phyloP scores from a whole-genome alignment of 768 basidiomycete genomes.

The Tulasnella sp. region DNA sequence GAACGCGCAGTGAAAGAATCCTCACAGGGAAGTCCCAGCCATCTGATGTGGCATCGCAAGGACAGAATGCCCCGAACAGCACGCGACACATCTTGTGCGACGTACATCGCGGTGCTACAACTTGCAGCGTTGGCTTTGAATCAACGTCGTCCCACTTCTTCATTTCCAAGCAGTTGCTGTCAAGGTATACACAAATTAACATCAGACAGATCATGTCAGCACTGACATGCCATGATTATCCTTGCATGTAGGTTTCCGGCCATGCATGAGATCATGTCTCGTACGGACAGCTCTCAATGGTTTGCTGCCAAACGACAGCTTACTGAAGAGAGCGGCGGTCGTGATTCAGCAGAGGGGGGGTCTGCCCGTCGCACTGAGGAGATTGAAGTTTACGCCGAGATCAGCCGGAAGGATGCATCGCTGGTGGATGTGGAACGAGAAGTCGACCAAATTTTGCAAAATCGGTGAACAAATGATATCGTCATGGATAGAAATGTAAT shows the following conservation, averaged over 20 bases:
- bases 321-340: background rate
- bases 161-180: background rate
- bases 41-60: background rate
- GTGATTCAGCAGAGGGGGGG: background rate
- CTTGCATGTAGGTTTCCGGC: background rate
- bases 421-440: slow-evolving; percentile 11
- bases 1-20: background rate
- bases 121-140: background rate
- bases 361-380: too few relatives aligned
- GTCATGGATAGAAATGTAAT: too few relatives aligned
- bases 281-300: background rate
- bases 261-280: background rate
- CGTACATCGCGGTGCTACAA: background rate
- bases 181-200: background rate
- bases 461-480: background rate
- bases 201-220: background rate
- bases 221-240: background rate
- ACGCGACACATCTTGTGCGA: slow-evolving; percentile 3
- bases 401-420: slow-evolving; percentile 7
- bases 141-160: slow-evolving; percentile 6
- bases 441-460: background rate
- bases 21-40: background rate
- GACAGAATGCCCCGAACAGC: background rate
- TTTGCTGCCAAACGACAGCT: background rate
- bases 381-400: background rate